Percentiles rank a stretch among this genome's conserved stretches.
These are phyloP conservation scores for Microglena sp. DNA, from an alignment of 139 green algal genomes.

Conservation along the genomic window DNA sequence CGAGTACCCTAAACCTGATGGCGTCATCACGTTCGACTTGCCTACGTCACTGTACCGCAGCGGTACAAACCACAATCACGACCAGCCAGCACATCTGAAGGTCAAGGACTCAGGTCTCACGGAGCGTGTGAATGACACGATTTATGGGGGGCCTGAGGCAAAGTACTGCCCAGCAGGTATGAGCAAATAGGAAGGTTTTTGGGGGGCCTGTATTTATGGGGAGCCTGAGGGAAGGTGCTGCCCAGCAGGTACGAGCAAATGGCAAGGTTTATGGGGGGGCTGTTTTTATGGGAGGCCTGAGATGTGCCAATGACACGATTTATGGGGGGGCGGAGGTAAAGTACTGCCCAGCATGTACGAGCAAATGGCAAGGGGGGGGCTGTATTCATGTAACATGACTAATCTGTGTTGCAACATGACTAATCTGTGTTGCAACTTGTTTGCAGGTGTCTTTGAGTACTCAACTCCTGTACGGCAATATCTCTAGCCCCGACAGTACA, in stretches of 20 bases:
- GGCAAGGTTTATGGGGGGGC: conserved; percentile 7
- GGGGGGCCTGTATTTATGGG: conserved; percentile 54
- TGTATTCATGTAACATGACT: no score
- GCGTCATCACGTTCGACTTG: conserved; percentile 80
- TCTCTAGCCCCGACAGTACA: no score
- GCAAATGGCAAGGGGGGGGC: no score
- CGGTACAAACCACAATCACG: conserved; percentile 88
- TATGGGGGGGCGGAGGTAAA: conserved; percentile 69
- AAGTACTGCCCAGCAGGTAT: conserved; percentile 12
- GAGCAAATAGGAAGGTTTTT: background rate
- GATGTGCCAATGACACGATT: conserved; percentile 59
- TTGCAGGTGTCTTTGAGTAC: no score
- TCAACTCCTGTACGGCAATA: no score
- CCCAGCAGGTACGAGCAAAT: background rate
- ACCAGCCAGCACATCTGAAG: conserved; percentile 83
- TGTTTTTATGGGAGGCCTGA: conserved; percentile 77
- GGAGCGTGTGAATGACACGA: conserved; percentile 52
- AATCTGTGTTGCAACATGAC: no score
- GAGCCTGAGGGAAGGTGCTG: conserved; percentile 56
- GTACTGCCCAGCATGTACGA: conserved; percentile 16
- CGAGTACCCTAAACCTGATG: conserved; percentile 77
- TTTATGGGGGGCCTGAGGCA: conserved; percentile 70
- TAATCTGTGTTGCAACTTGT: no score
- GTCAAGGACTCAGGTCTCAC: conserved; percentile 29
- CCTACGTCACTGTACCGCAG: conserved; percentile 70